Base-by-base conservation (phyloP, 352 stramenopile genomes). In the Globisporangium takayamanum region DNA sequence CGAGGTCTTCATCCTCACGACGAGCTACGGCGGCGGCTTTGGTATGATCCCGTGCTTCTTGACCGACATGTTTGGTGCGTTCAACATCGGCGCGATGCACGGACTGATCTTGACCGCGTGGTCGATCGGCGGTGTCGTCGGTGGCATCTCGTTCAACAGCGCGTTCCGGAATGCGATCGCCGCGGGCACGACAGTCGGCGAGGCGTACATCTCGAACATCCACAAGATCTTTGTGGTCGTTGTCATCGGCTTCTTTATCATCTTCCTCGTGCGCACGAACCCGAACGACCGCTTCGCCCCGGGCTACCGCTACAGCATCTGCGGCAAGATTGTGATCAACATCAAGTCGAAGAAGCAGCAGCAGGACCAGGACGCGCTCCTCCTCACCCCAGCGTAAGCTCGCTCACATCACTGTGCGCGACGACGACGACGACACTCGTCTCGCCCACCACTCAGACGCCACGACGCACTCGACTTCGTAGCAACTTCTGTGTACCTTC, bases 61-160 rank as follows among this genome's bases (percentile, higher is more conserved):
- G 25, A 88, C 80, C 0, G 83, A 91, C 53, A 91, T 91, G 80
- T 93, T 91, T 53, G 83, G 83, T n/a, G 77, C 76, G 3, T 89
- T 72, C 60, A 89, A 92, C 71, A 90, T 90, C 42, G 83, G 78
- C 14, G 83, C 76, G 5, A 85, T 92, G 76, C 80, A 91, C 63
- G 83, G 83, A 0, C 48, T 88, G 26, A 85, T 88, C 62, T 60
- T 91, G 6, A 91, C 83, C 3, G 72, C 80, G 11, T 92, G 83
- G 80, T 90, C 80, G 2, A 84, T 92, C 47, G 77, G 78, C 22
- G 84, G 80, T 6, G 78, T 94, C 8, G 80, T 76, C 5, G 83
- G 83, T 11, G 81, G 81, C 30, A 81, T 91, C 64, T 72, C 71
- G 5, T 91, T 91, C 62, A 91, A 84, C 62, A 64, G 70, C 63